Evolutionary conservation across 2,329 filamentous ascomycete genomes (phyloP).

Genomic region (Nigrospora sphaerica): DNA sequence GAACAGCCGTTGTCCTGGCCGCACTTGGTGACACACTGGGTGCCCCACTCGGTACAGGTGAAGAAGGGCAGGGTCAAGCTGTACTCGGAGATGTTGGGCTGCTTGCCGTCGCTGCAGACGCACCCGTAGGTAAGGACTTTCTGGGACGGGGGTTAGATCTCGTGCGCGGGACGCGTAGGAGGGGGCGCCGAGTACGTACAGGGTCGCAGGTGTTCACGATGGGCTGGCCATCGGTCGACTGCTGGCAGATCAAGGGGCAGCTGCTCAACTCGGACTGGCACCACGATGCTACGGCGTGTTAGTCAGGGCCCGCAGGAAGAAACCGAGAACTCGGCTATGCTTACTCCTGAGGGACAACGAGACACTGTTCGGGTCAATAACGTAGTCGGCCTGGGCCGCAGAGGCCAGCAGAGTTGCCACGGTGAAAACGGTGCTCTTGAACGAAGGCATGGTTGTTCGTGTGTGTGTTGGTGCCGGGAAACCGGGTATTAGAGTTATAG

Average conservation of each 20-base stretch:
- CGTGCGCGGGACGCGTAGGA: no score
- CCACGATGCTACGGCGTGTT: constrained; percentile 46
- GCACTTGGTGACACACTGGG: constrained; percentile 58
- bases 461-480: background rate
- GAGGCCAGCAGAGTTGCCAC: constrained; percentile 45
- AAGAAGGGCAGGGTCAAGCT: constrained; percentile 73
- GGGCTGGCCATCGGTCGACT: constrained; percentile 44
- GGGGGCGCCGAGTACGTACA: constrained; percentile 32
- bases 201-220: constrained; percentile 60
- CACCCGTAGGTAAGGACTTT: constrained; percentile 61
- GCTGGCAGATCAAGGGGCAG: constrained; percentile 68
- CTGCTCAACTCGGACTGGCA: constrained; percentile 54
- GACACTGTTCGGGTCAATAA: constrained; percentile 57
- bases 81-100: constrained; percentile 71
- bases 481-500: no score
- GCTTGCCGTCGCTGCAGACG: constrained; percentile 58
- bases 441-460: constrained; percentile 41
- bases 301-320: constrained; percentile 2
- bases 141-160: constrained; percentile 22
- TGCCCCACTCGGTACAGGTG: constrained; percentile 65
- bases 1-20: constrained; percentile 48
- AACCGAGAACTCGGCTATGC: constrained; percentile 17
- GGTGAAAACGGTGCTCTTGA: constrained; percentile 46
- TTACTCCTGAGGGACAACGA: constrained; percentile 42
- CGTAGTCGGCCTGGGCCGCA: constrained; percentile 48